A percentile compares a stretch with the other conserved stretches of the same genome.
Conservation (phyloP, 2,329 filamentous ascomycete genomes). For the Aspergillus ibericus region DNA sequence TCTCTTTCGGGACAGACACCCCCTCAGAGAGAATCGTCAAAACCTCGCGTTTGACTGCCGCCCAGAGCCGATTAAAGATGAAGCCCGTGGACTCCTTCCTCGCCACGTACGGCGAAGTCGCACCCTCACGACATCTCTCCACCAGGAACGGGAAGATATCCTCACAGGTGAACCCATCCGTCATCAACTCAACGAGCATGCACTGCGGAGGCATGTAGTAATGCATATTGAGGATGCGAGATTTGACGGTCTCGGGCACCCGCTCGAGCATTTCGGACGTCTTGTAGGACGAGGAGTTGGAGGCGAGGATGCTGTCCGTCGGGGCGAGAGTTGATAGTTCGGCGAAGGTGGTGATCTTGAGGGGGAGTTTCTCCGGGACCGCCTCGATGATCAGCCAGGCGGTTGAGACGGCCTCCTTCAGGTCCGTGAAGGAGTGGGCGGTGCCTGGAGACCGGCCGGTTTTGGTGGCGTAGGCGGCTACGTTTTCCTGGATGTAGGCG, state of each 20-base stretch:
- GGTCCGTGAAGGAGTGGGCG: neutral
- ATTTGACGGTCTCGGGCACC: conserved; percentile 39
- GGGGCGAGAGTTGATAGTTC: conserved; percentile 48
- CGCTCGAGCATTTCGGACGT: conserved; percentile 51
- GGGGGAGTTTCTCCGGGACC: conserved; percentile 51
- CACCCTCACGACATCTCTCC: conserved; percentile 42
- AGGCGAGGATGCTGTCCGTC: conserved; percentile 50
- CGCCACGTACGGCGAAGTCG: conserved; percentile 45
- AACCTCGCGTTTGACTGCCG: conserved; percentile 56
- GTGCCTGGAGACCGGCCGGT: conserved; percentile 13
- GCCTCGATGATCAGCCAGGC: conserved; percentile 58
- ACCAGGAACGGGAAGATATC: conserved; percentile 50
- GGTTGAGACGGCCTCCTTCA: conserved; percentile 39
- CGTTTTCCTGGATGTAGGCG: conserved; percentile 37
- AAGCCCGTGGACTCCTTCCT: conserved; percentile 53
- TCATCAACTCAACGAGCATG: conserved; percentile 57
- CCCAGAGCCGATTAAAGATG: conserved; percentile 59
- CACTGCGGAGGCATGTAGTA: conserved; percentile 52
- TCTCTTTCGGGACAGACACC: conserved; percentile 50
- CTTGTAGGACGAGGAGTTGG: conserved; percentile 56
- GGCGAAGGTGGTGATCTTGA: conserved; percentile 52
- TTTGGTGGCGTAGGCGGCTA: conserved; percentile 30
- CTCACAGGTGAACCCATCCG: conserved; percentile 45
- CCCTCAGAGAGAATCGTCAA: conserved; percentile 53
- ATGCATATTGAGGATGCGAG: conserved; percentile 52